Evolutionary conservation across 208 protist species (phyloP).

Genomic region (Phytomonas sp.): DNA sequence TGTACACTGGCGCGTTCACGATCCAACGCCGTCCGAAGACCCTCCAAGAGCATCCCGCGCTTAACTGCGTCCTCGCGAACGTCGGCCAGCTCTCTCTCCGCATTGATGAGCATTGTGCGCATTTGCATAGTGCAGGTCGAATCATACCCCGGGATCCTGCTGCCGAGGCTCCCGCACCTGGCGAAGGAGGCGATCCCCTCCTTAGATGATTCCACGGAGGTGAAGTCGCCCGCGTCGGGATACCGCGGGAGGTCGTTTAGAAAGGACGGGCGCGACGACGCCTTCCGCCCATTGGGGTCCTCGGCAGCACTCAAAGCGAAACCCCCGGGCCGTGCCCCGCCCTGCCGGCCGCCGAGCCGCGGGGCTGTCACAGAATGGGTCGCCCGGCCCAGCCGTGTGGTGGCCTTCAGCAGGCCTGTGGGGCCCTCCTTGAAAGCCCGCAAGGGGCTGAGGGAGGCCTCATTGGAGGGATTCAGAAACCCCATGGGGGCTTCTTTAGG

Average conservation of each 20-base stretch:
- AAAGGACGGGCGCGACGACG: not conserved
- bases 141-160: constrained; percentile 15
- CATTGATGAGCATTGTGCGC: constrained; percentile 53
- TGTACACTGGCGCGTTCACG: constrained; percentile 42
- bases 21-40: constrained; percentile 43
- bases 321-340: not conserved
- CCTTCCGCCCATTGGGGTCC: not conserved
- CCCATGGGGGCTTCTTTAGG: no score
- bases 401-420: not conserved
- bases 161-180: constrained; percentile 13
- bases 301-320: not conserved
- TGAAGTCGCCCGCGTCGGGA: not conserved
- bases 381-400: not conserved
- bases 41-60: constrained; percentile 37
- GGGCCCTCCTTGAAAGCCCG: not conserved
- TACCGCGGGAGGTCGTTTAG: constrained; percentile 20
- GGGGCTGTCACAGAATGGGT: not conserved
- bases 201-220: constrained; percentile 11
- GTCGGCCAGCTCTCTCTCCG: constrained; percentile 66
- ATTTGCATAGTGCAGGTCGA: constrained; percentile 41
- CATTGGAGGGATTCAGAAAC: no score
- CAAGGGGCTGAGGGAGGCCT: not conserved
- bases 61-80: constrained; percentile 45
- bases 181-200: constrained; percentile 10
- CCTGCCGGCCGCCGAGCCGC: not conserved